Evolutionary conservation across 352 stramenopile genomes (phyloP), one percentile per base, ranked within the genome.

Genomic region (Pythium phragmitis): DNA sequence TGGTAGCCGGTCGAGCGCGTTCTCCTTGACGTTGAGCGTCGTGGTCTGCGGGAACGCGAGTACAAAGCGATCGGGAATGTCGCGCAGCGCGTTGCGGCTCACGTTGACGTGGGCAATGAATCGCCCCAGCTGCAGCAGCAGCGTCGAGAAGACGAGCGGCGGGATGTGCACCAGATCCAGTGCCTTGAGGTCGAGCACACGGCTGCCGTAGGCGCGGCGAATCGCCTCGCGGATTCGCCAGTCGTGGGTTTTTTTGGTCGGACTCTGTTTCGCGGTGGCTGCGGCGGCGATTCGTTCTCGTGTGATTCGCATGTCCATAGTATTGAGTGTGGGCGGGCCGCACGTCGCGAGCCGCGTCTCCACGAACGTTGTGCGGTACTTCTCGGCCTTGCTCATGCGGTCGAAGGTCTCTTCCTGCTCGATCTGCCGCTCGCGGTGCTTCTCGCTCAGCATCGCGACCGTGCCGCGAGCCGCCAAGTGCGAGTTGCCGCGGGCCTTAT

Each of bases 91-190:
- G 56, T 93, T 93, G 36, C 76, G 82, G 59, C 79, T 86, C 4
- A 91, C 53, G 53, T 93, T 91, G 4, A 93, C 71, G 7, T 70
- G 76, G 12, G 59, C 62, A 36, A 93, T 82, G 19, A 80, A 71
- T 7, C 80, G 74, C 8, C 79, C 82, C 41, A 93, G 69, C 55
- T 93, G 84, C 37, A 88, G 41, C 43, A 91, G 52, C 54, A 93
- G 68, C 0, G 80, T 89, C n/a, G 75, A 74, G 36, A 75, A 87
- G 1, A 93, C 72, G 17, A 80, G 60, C 0, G 60, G n/a, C 16
- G 84, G 82, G 37, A 91, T 78, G 49, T 84, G 72, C 2, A 87
- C 74, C 28, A 93, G 75, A 37, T 86, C 81, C 9, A 90, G 51
- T 3, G 77, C 72, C 55, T 89, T 91, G 4, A 93, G 59, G 34